Base-by-base conservation (phyloP, 768 basidiomycete species). In the Lactarius pseudohatsudake region DNA sequence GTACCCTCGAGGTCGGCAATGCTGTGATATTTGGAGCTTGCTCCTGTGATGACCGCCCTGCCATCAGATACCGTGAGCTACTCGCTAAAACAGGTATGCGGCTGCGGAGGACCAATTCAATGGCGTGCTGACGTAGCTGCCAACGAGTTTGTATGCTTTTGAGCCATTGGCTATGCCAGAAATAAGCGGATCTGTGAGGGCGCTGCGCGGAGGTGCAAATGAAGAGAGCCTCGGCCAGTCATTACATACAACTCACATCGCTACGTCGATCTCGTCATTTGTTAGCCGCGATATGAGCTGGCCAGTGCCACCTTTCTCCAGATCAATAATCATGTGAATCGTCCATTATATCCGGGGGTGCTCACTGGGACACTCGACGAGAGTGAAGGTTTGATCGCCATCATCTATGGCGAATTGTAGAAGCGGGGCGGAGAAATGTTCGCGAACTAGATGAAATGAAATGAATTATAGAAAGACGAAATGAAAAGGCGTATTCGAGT, bases 1-100 rank as follows among this genome's bases (percentile, higher is more conserved):
- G 92, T 91, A 5, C 86, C 92, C 69, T 88, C 81, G 15, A 98
- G 81, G 72, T 96, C 90, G 10, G 81, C 73, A 55, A 98, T 88
- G 15, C 79, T 78, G 53, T 92, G 79, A 75, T 86, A 95, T 63
- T 82, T 75, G 3, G 91, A 86, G 41, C 90, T 81, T 71, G 82
- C 87, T 20, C 95, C 94, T 13, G 94, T 90, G 69, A 93, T 89
- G n/a, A 98, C 92, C 1, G 94, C 96, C 96, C 96, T 92, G 65
- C 50, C 11, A 26, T 26, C 53, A 13, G 26, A 57, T 67, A 43
- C n/a, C n/a, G n/a, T n/a, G n/a, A 62, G 65, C 15, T 13, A 34
- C 13, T 53, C 30, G n/a, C 34, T 15, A 5, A 30, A 47, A 58
- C 26, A 11, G 61, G 26, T 11, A 18, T 16, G 40, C 20, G 38